Evolutionary conservation across 2,329 filamentous ascomycete genomes (phyloP).

Genomic region (Purpureocillium takamizusanense): DNA sequence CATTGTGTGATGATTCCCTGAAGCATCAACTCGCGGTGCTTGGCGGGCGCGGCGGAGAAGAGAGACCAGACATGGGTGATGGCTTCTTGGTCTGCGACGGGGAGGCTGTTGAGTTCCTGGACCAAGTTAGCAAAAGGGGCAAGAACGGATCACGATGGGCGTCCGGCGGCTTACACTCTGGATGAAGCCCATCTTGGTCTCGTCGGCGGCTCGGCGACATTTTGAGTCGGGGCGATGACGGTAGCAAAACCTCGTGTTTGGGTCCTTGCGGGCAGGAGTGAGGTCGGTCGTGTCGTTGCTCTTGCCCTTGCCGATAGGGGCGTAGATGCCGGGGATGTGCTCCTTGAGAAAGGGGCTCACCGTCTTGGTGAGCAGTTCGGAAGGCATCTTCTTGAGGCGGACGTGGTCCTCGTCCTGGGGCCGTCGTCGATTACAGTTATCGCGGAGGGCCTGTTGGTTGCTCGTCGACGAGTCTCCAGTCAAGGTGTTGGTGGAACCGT

Average conservation of each 20-base stretch:
- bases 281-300: constrained; percentile 15
- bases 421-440: constrained; percentile 42
- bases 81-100: constrained; percentile 81
- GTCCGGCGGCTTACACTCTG: constrained; percentile 58
- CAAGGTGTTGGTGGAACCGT: background rate
- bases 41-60: constrained; percentile 89
- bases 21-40: constrained; percentile 91
- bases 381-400: constrained; percentile 47
- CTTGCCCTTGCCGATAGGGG: constrained; percentile 58
- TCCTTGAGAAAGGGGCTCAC: constrained; percentile 83
- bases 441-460: constrained; percentile 20
- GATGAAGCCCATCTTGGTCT: constrained; percentile 90
- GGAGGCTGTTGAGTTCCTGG: constrained; percentile 72
- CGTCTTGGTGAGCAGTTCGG: constrained; percentile 64
- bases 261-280: constrained; percentile 32
- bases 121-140: constrained; percentile 2
- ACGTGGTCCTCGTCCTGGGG: constrained; percentile 39
- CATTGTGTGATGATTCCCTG: constrained; percentile 94
- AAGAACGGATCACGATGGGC: background rate
- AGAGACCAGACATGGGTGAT: constrained; percentile 97
- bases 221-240: constrained; percentile 89
- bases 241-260: constrained; percentile 91
- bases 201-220: constrained; percentile 85
- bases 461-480: background rate
- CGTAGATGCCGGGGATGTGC: constrained; percentile 85